Evolutionary conservation across 192 early-diverging fungal genomes (phyloP).

Genomic region (Coemansia sp.): DNA sequence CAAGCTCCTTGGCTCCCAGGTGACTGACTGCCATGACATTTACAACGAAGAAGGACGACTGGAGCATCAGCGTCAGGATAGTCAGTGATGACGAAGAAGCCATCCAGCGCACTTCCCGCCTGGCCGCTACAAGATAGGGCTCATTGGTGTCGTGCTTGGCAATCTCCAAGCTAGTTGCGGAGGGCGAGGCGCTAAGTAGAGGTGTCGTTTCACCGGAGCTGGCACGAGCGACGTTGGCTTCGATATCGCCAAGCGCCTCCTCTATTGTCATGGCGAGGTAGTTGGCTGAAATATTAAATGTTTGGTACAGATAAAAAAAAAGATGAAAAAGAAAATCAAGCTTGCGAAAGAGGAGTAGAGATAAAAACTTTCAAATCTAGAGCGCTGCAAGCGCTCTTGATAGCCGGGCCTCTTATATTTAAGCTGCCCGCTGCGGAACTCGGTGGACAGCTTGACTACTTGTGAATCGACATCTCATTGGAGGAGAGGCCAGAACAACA

Average conservation of each 20-base stretch:
- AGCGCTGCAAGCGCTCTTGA: neutral
- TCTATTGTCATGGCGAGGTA: constrained; percentile 16
- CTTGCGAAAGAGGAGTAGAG: neutral
- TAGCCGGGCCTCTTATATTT: neutral
- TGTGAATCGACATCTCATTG: neutral
- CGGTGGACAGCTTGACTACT: neutral
- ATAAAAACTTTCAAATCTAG: neutral
- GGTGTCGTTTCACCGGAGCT: constrained; percentile 20
- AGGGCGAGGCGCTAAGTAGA: constrained; percentile 40
- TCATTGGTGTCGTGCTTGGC: constrained; percentile 38
- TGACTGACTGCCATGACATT: constrained; percentile 66
- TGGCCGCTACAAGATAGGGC: constrained; percentile 25
- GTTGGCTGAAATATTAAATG: neutral
- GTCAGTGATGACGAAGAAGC: constrained; percentile 36
- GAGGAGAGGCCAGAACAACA: neutral
- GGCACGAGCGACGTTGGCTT: constrained; percentile 10
- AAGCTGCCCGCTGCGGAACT: constrained; percentile 1
- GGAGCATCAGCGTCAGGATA: constrained; percentile 57
- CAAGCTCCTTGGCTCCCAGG: constrained; percentile 66
- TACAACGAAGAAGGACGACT: constrained; percentile 64
- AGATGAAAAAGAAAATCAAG: neutral
- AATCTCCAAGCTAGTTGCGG: constrained; percentile 31
- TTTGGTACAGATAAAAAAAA: neutral
- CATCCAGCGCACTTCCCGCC: constrained; percentile 34
- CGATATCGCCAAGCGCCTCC: constrained; percentile 9